These are phyloP conservation scores for Puccinia hordei DNA, from an alignment of 1,284 basidiomycete species.

Conservation along the genomic window DNA sequence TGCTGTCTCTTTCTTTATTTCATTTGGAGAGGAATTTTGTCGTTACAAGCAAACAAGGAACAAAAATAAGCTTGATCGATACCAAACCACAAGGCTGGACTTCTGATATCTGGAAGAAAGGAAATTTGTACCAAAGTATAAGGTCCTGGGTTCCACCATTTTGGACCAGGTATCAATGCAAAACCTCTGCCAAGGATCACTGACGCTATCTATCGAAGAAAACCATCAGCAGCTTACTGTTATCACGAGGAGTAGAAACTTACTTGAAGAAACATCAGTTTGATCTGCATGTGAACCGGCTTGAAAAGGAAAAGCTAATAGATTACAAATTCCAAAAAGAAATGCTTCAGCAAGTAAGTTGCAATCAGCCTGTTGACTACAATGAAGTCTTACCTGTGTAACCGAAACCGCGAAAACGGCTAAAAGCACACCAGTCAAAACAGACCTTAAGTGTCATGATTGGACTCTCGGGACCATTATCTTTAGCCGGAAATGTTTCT, in stretches of 20 bases:
- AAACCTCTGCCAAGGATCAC: slow-evolving; percentile 9
- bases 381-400: slow-evolving; percentile 7
- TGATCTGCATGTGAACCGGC: slow-evolving; percentile 21
- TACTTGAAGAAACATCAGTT: slow-evolving; percentile 29
- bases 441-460: too few relatives aligned
- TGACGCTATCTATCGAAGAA: neutral
- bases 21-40: too few relatives aligned
- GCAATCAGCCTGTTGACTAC: neutral
- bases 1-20: slow-evolving; percentile 25
- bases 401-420: neutral
- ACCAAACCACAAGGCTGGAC: too few relatives aligned
- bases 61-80: too few relatives aligned
- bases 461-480: too few relatives aligned
- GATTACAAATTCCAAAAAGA: neutral
- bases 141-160: slow-evolving; percentile 46
- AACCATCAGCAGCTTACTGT: neutral
- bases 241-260: neutral
- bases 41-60: too few relatives aligned
- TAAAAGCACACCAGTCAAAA: too few relatives aligned
- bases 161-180: slow-evolving; percentile 23
- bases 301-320: slow-evolving; percentile 41
- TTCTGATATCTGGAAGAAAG: neutral
- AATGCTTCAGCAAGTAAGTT: neutral
- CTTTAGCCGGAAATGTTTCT: too few relatives aligned
- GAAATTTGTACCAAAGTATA: neutral